These are phyloP conservation scores for Crithidia thermophila DNA, from an alignment of 208 protist species.

Conservation along the genomic window DNA sequence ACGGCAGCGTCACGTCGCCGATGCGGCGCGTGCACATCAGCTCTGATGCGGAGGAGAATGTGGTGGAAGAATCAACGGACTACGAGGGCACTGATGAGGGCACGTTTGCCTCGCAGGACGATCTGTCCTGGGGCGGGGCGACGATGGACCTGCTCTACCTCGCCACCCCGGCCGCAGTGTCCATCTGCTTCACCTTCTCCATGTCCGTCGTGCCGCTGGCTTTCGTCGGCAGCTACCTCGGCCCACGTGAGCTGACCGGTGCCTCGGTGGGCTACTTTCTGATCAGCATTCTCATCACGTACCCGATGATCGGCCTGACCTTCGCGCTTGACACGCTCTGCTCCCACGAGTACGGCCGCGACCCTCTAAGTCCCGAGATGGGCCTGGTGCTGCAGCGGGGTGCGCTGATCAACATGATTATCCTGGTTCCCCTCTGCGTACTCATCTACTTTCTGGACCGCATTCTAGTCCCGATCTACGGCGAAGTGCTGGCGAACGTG, in stretches of 20 bases:
- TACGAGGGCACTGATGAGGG: conserved; percentile 39
- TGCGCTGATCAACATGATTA: conserved; percentile 69
- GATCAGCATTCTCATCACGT: conserved; percentile 66
- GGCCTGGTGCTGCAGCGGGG: conserved; percentile 80
- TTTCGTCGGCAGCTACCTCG: conserved; percentile 81
- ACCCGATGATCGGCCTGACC: conserved; percentile 81
- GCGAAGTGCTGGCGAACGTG: conserved; percentile 39
- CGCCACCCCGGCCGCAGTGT: conserved; percentile 62
- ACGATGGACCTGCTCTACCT: conserved; percentile 70
- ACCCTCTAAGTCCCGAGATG: conserved; percentile 67
- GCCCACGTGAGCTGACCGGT: conserved; percentile 61
- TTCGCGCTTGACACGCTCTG: conserved; percentile 87
- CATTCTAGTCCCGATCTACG: conserved; percentile 63
- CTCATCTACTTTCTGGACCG: conserved; percentile 52
- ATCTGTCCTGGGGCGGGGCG: conserved; percentile 41
- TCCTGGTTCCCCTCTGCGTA: conserved; percentile 60
- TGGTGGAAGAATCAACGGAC: conserved; percentile 10
- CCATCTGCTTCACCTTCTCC: conserved; percentile 81
- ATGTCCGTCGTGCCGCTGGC: conserved; percentile 76
- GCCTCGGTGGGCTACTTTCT: conserved; percentile 87
- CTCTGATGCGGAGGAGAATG: conserved; percentile 36
- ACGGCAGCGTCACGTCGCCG: background rate
- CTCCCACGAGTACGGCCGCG: conserved; percentile 84
- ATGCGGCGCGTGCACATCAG: conserved; percentile 43
- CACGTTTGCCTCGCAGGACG: conserved; percentile 34